Evolutionary conservation across 495 filamentous ascomycete genomes (phyloP), one percentile per base, ranked within the genome.

Genomic region (Annulohypoxylon bovei): DNA sequence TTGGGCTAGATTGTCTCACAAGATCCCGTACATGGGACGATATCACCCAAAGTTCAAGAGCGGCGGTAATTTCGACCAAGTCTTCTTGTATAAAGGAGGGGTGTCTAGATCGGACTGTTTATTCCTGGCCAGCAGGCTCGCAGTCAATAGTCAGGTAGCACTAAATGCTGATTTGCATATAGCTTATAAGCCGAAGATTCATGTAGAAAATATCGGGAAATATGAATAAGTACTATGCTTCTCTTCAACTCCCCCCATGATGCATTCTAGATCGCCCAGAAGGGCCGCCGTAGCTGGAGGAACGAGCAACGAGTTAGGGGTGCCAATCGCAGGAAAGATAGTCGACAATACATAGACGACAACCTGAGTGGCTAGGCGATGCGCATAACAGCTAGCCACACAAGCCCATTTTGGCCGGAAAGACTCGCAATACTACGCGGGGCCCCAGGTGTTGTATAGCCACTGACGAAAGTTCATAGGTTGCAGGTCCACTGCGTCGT

Each of bases 401-500:
- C 9, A 28, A 52, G 44, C 16, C 33, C 3, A 25, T 9, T 44
- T 14, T 32, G 46, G 56, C 40, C 30, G 37, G 30, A 1, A 40
- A 62, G 7, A 11, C 28, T 28, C 18, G 40, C 33, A 64, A 46
- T 65, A 81, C 40, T 77, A 27, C 9, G 71, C 74, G 40, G 78
- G 62, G 7, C 76, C 78, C 84, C 84, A 87, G 11, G 70, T 69
- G 18, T 78, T 72, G 59, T 81, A 77, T 44, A 88, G 58, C 87
- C 87, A 89, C 27, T 80, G 68, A 65, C 77, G 72, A 65, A 88
- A 83, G 18, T 52, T 70, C 47, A 78, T 66, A 8, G 87, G 83
- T 46, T 81, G 76, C 20, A 85, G 53, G 5, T 80, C 71, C 1
- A 81, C 79, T 1, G 71, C 67, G 8, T 78, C 74, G 67, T 83